Base-by-base conservation (phyloP, 768 basidiomycete species). In the Termitomyces sp. region DNA sequence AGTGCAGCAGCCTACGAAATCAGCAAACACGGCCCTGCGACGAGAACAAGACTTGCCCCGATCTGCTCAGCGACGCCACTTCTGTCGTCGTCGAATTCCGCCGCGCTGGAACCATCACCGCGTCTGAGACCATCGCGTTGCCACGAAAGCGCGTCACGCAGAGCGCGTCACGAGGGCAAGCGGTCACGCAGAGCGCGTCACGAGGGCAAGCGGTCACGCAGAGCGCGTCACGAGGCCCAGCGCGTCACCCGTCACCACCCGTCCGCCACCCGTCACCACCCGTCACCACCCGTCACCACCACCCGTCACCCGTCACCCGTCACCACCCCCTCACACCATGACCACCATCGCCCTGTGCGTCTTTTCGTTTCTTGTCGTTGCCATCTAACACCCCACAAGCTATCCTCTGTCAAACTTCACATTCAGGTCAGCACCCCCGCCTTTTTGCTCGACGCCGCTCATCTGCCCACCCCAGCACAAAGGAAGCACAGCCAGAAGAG, bases 401-500 rank as follows among this genome's bases (percentile, higher is more conserved):
- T 93, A 93, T 63, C 91, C 89, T 0, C 78, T 92, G 8, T 91
- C 91, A 44, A 94, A 95, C 73, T 96, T 93, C 66, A 92, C 92
- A 6, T 95, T 96, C 75, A 93, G 89, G 91, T 88, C 55, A 43
- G 64, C 40, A n/a, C 17, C 16, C 8, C 16, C 17, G 12, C 28
- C 8, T 12, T 39, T 2, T 9, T 3, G 1, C n/a, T 0, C 28
- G 11, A 8, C 2, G 12, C 10, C 12, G 8, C 25, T 32, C 30
- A 44, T 12, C 42, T 8, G 3, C 42, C 42, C n/a, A n/a, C n/a
- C 12, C 1, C 61, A 96, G 94, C 68, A 94, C 93, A 43, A 97
- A 98, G 70, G 95, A 97, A 67, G 86, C 94, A 0, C 97, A 98
- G 68, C 92, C 94, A 7, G 94, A 98, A 66, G 97, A 99, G 70